Conservation (phyloP, 495 filamentous ascomycete genomes). For the Friedmanniomyces endolithicus region DNA sequence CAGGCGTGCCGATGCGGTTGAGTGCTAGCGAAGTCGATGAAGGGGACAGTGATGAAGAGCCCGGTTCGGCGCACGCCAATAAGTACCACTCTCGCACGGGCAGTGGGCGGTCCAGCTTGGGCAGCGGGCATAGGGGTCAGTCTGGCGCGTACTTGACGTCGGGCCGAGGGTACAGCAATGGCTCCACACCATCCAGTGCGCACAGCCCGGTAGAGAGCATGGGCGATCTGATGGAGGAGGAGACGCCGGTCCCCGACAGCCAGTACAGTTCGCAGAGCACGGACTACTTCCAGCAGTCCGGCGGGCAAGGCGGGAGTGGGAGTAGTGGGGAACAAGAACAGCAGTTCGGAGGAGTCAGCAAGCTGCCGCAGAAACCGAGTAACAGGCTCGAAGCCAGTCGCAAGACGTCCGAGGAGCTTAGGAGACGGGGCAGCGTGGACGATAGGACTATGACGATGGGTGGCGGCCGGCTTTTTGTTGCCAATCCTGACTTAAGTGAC, state of each 20-base stretch:
- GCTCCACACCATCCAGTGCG: slow-evolving; percentile 46
- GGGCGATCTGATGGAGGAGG: slow-evolving; percentile 39
- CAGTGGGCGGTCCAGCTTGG: slow-evolving; percentile 51
- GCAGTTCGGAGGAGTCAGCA: slow-evolving; percentile 42
- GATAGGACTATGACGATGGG: slow-evolving; percentile 78
- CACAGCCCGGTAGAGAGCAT: slow-evolving; percentile 35
- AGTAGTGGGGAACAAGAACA: slow-evolving; percentile 46
- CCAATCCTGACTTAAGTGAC: slow-evolving; percentile 77
- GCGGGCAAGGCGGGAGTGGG: slow-evolving; percentile 33
- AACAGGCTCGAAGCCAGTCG: slow-evolving; percentile 47
- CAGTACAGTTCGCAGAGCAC: slow-evolving; percentile 26
- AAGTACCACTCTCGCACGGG: slow-evolving; percentile 32
- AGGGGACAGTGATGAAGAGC: slow-evolving; percentile 61
- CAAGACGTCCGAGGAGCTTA: slow-evolving; percentile 61
- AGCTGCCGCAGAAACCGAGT: slow-evolving; percentile 36
- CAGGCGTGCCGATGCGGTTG: slow-evolving; percentile 73
- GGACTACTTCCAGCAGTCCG: slow-evolving; percentile 30
- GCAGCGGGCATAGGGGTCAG: slow-evolving; percentile 62
- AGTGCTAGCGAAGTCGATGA: slow-evolving; percentile 90
- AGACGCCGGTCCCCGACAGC: slow-evolving; percentile 38
- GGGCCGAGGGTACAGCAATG: slow-evolving; percentile 48
- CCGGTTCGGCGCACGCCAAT: slow-evolving; percentile 36
- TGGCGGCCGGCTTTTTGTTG: slow-evolving; percentile 75
- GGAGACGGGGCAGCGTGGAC: slow-evolving; percentile 83
- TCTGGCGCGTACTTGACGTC: slow-evolving; percentile 36